phyloP scores from a whole-genome alignment of 495 filamentous ascomycete genomes.

The Rhypophila decipiens region DNA sequence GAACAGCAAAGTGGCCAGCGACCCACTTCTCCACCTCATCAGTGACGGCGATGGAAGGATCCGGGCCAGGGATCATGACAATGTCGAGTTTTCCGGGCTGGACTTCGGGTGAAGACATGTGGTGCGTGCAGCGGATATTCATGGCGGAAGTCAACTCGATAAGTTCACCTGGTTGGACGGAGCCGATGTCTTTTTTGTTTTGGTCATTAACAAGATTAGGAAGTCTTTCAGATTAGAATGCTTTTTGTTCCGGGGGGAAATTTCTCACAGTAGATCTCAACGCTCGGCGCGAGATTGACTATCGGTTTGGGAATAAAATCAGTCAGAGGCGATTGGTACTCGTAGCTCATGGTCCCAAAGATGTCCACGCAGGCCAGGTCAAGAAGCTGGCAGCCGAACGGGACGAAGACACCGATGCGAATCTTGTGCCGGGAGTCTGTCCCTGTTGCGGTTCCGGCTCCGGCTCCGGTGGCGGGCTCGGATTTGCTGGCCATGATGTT shows the following conservation, averaged over 20 bases:
- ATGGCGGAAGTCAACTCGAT: conserved; percentile 31
- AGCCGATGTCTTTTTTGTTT: conserved; percentile 30
- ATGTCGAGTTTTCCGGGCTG: conserved; percentile 46
- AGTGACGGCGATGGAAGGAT: conserved; percentile 30
- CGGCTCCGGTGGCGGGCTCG: too few relatives aligned
- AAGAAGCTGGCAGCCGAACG: conserved; percentile 38
- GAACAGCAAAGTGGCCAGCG: conserved; percentile 27
- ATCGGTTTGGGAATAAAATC: conserved; percentile 28
- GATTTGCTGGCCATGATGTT: too few relatives aligned
- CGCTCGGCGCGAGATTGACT: conserved; percentile 29
- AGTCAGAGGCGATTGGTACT: conserved; percentile 31
- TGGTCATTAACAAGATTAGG: too few relatives aligned
- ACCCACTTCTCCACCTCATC: conserved; percentile 40
- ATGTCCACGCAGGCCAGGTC: conserved; percentile 46
- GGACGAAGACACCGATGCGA: conserved; percentile 42
- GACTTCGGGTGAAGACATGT: conserved; percentile 36
- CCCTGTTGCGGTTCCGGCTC: too few relatives aligned
- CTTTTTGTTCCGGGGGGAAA: too few relatives aligned
- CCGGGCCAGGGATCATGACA: conserved; percentile 46
- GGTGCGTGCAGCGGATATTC: conserved; percentile 32
- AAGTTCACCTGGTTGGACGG: conserved; percentile 17
- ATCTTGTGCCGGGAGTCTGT: conserved; percentile 12
- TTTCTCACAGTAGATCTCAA: conserved; percentile 32
- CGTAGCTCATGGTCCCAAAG: conserved; percentile 36
- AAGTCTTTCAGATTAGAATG: too few relatives aligned